Conservation (phyloP, 2,329 filamentous ascomycete species). For the Penicillium verrucosum region DNA sequence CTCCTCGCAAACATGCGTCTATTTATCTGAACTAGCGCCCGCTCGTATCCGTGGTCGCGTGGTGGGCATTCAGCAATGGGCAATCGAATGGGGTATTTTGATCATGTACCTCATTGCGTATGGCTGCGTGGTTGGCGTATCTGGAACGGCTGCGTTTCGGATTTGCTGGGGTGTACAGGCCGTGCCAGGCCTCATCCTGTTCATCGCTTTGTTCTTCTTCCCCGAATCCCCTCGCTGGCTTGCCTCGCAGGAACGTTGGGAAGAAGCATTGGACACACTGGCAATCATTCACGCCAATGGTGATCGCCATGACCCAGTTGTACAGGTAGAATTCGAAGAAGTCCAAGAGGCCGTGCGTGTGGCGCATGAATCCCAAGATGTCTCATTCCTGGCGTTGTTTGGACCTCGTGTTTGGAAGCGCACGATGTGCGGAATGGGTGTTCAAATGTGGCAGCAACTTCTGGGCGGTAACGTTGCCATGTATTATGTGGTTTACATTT, state of each 20-base stretch:
- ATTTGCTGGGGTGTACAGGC: slow-evolving; percentile 64
- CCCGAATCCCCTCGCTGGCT: slow-evolving; percentile 62
- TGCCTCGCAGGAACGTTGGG: slow-evolving; percentile 57
- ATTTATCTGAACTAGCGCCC: slow-evolving; percentile 44
- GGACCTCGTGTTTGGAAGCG: slow-evolving; percentile 50
- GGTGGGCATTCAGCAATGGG: slow-evolving; percentile 47
- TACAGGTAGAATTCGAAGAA: slow-evolving; percentile 52
- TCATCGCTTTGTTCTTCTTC: slow-evolving; percentile 55
- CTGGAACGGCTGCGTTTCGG: slow-evolving; percentile 50
- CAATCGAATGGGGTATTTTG: slow-evolving; percentile 45
- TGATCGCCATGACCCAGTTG: slow-evolving; percentile 52
- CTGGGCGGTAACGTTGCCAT: slow-evolving; percentile 57
- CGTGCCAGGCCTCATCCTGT: slow-evolving; percentile 56
- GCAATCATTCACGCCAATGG: slow-evolving; percentile 58
- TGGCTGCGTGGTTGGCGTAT: slow-evolving; percentile 34
- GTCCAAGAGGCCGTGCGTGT: slow-evolving; percentile 35
- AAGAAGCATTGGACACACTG: slow-evolving; percentile 51
- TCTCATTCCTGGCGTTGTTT: slow-evolving; percentile 44
- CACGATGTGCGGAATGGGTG: slow-evolving; percentile 52
- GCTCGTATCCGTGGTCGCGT: slow-evolving; percentile 43
- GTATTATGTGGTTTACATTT: slow-evolving; percentile 62
- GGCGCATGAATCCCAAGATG: slow-evolving; percentile 32
- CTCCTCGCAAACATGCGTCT: slow-evolving; percentile 45
- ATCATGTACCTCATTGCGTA: slow-evolving; percentile 46
- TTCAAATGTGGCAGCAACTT: slow-evolving; percentile 57